Evolutionary conservation across 2,329 filamentous ascomycete genomes (phyloP), one percentile per base, ranked within the genome.

Genomic region (Venturia effusa): DNA sequence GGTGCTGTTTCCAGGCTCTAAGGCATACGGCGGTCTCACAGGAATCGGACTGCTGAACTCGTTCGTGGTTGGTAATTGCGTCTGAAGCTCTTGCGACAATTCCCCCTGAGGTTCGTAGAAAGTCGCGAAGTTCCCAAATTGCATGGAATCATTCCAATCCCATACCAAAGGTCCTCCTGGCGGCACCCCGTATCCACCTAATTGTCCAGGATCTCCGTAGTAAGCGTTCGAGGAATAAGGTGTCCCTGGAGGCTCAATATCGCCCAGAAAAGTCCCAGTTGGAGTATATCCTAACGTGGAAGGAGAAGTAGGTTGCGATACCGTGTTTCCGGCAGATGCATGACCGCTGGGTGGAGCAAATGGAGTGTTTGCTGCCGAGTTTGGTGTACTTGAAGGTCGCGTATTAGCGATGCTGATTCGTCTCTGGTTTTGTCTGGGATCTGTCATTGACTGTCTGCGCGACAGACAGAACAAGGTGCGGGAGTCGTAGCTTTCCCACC

Each of bases 41-140:
- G 67, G 64, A 32, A 71, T 69, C 13, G 76, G 75, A 40, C 76
- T 75, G 66, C 64, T 73, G 68, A 77, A 78, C 64, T 78, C 74
- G 66, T 72, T 70, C 19, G 67, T 64, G 13, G 70, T 63, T 6
- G 66, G 61, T n/a, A 65, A 67, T 64, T 73, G 72, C 40, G 69
- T 67, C 62, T 70, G 71, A 32, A 70, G 68, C 68, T 76, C 74
- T 61, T 74, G 73, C 19, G 74, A 67, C n/a, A 79, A 71, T 68
- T 79, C 77, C 54, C 77, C 78, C 68, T 78, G 77, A 4, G 76
- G 77, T 65, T 79, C 77, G 72, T 76, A 78, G 62, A 75, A 71
- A 37, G 69, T 68, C 4, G 69, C 67, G 55, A 74, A 71, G 51
- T 70, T 71, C 27, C 71, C 65, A 73, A 65, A 34, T 32, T 19